Base-by-base conservation (phyloP, 2,329 filamentous ascomycete genomes). In the Xylaria sp. region DNA sequence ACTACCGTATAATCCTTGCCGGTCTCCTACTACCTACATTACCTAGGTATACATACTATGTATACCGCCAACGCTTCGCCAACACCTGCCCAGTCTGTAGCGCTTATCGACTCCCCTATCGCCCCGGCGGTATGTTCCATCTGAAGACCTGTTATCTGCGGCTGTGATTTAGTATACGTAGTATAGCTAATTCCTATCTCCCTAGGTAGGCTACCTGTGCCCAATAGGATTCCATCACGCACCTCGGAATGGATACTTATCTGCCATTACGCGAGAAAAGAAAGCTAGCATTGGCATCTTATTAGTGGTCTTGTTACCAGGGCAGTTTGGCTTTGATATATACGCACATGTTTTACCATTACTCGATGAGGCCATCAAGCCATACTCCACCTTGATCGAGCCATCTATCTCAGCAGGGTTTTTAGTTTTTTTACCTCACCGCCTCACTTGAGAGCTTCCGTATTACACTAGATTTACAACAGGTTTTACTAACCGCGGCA, bases 401-500 rank as follows among this genome's bases (percentile, higher is more conserved):
- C 31, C 25, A 63, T 63, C 39, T 20, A 58, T 22, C 9, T 53
- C 44, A 29, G n/a, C 20, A 42, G 29, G 50, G 47, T 61, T 27
- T 17, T 4, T n/a, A n/a, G n/a, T 47, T 13, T 22, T 31, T n/a
- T 42, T 39, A 45, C 56, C 65, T 63, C 61, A 63, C 64, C 65
- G 65, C 60, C 49, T 56, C 20, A 44, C 50, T 13, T 31, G 13
- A 27, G 38, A 20, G n/a, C 39, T 53, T 45, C 27, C 49, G 20
- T 31, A 20, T 9, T n/a, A 3, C 49, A 31, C 27, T 17, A 29
- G 27, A 20, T 33, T 33, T 31, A 36, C 55, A 31, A 55, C 53
- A 29, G 42, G 13, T 55, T 59, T 50, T 44, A 10, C 54, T 11
- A 59, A 45, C 54, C 47, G 29, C 6, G 27, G 51, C 50, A n/a